These are phyloP conservation scores for Cladophialophora psammophila DNA, from an alignment of 2,329 filamentous ascomycete species.

Conservation along the genomic window DNA sequence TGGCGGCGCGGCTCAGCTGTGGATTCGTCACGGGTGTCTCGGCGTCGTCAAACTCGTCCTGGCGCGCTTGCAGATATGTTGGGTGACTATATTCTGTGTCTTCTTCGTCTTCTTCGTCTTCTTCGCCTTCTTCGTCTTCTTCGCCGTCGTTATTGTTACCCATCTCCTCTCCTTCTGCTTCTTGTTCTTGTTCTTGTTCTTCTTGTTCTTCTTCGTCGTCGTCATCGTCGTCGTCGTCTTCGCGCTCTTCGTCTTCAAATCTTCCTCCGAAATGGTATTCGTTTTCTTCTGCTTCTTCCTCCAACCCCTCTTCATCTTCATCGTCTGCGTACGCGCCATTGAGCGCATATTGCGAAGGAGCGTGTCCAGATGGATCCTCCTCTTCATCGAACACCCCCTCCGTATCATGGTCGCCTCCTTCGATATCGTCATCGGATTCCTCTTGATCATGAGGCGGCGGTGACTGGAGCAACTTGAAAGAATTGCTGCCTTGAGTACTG, in stretches of 20 bases:
- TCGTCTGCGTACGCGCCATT: constrained; percentile 16
- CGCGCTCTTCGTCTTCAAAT: constrained; percentile 4
- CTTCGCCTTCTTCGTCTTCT: constrained; percentile 22
- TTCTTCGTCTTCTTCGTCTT: constrained; percentile 23
- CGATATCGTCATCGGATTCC: constrained; percentile 16
- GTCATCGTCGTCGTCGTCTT: neutral
- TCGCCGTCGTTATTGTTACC: neutral
- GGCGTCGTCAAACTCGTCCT: constrained; percentile 26
- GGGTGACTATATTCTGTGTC: constrained; percentile 16
- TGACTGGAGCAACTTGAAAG: constrained; percentile 24
- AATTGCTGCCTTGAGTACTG: constrained; percentile 7
- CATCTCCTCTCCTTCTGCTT: constrained; percentile 21
- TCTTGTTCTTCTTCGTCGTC: neutral
- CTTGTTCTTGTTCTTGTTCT: constrained; percentile 20
- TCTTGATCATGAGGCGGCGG: constrained; percentile 21
- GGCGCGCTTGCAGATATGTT: neutral
- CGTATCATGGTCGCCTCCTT: constrained; percentile 23
- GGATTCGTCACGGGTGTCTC: constrained; percentile 32
- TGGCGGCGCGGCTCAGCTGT: constrained; percentile 31
- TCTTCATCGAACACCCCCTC: constrained; percentile 29
- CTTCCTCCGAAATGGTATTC: neutral
- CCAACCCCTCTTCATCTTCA: constrained; percentile 24
- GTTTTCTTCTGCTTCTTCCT: neutral
- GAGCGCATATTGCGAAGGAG: neutral
- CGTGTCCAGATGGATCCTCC: neutral